Evolutionary conservation across 73 alveolate species (phyloP).

Genomic region (Strombidium stylifer): DNA sequence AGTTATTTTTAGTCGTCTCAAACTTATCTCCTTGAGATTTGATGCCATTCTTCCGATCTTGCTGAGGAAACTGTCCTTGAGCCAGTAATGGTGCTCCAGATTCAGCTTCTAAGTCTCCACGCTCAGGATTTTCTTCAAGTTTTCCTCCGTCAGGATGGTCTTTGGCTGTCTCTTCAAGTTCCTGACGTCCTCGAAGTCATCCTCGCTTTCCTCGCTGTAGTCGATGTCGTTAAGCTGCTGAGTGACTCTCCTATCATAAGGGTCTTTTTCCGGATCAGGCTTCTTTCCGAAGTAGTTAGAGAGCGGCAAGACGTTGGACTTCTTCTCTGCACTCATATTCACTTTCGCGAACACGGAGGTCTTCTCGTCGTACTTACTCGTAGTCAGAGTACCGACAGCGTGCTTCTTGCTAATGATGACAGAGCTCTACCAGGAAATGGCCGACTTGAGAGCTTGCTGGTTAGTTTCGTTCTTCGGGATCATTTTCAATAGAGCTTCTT

Average conservation of each 20-base stretch:
- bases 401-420: conserved; percentile 9
- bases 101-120: conserved; percentile 32
- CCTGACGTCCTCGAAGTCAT: conserved; percentile 38
- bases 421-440: conserved; percentile 32
- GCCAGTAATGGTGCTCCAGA: conserved; percentile 56
- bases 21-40: conserved; percentile 28
- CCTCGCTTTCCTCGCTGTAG: conserved; percentile 28
- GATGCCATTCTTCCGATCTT: conserved; percentile 56
- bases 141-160: conserved; percentile 59
- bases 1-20: conserved; percentile 42
- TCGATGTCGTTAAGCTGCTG: conserved; percentile 58
- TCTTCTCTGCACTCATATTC: conserved; percentile 11
- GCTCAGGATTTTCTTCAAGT: conserved; percentile 32
- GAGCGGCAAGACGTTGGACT: conserved; percentile 15
- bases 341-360: conserved; percentile 8
- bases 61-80: conserved; percentile 40
- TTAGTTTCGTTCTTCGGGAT: conserved; percentile 10
- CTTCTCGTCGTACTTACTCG: conserved; percentile 18
- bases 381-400: conserved; percentile 35
- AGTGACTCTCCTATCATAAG: conserved; percentile 47
- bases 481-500: background rate
- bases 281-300: conserved; percentile 44
- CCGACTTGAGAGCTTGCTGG: conserved; percentile 4
- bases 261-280: conserved; percentile 55
- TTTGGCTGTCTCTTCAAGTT: conserved; percentile 49